Evolutionary conservation across 306 rosid genomes (phyloP), one percentile per base, ranked within the genome.

Genomic region (Prunus mira): DNA sequence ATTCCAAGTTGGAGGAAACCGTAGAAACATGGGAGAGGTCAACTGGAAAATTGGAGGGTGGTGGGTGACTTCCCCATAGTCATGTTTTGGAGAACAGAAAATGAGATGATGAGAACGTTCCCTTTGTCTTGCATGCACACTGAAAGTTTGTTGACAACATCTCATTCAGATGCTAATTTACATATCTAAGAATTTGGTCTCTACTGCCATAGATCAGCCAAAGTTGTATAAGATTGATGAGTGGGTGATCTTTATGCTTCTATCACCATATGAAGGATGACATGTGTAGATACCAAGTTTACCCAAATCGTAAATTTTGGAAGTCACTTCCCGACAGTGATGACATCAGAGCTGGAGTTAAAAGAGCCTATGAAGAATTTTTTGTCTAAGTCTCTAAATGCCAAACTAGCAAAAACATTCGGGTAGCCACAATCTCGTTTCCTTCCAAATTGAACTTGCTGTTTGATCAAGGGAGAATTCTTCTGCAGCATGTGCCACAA

Each of bases 391-490:
- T 52, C 57, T 52, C 20, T 18, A 52, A 15, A 17, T 52, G 57
- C 20, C n/a, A 52, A 52, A 52, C 5, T 52, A 52, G 57, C 20
- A 52, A 61, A 61, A 61, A 0, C 38, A 61, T 61, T 27, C 6
- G 66, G 43, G 12, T 8, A 13, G 15, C 19, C 25, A 19, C 9
- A 27, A 14, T 3, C 13, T 34, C 38, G 18, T 38, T 38, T 38
- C 9, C 9, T 38, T 38, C 43, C 9, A 38, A 38, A n/a, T 55
- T 55, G 61, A 55, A 12, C 27, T 55, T 55, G 65, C n/a, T 20
- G 20, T 72, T 55, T 61, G 49, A 70, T 70, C 62, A 27, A 70
- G 47, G 10, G 49, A 70, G 63, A 12, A 27, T 61, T 24, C 65
- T 24, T 58, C 41, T 61, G 74, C 47, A 51, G 12, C 28, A 70